Percentiles rank a stretch among this genome's conserved stretches.
These are phyloP conservation scores for Wickerhamiella cacticola DNA, from an alignment of 805 yeast species.

Conservation along the genomic window DNA sequence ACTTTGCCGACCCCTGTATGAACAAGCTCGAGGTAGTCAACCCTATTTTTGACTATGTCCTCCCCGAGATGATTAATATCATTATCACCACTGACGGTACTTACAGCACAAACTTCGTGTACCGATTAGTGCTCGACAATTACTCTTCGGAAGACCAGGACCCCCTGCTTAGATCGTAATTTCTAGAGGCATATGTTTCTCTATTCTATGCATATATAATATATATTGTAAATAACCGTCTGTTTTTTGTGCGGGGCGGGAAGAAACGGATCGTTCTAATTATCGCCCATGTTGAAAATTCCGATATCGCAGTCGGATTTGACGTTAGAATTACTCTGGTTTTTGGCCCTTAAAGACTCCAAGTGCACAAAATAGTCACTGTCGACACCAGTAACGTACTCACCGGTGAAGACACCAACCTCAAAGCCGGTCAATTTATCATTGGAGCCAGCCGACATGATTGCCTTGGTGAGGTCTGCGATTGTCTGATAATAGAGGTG, in stretches of 20 bases:
- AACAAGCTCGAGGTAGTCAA: slow-evolving; percentile 72
- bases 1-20: slow-evolving; percentile 58
- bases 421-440: slow-evolving; percentile 54
- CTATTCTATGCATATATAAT: slow-evolving; percentile 34
- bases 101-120: slow-evolving; percentile 88
- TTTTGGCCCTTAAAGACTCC: slow-evolving; percentile 70
- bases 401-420: slow-evolving; percentile 93
- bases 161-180: slow-evolving; percentile 9
- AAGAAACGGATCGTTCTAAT: too few relatives aligned
- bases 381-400: slow-evolving; percentile 89
- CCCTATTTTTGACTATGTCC: slow-evolving; percentile 80
- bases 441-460: slow-evolving; percentile 34
- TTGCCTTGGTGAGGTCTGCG: slow-evolving; percentile 71
- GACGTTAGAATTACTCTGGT: slow-evolving; percentile 48
- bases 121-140: slow-evolving; percentile 88
- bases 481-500: slow-evolving; percentile 78
- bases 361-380: slow-evolving; percentile 68
- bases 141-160: slow-evolving; percentile 65
- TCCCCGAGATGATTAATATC: slow-evolving; percentile 89
- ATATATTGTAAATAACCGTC: slow-evolving; percentile 3
- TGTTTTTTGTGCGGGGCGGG: background rate
- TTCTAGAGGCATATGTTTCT: background rate
- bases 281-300: slow-evolving; percentile 46
- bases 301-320: slow-evolving; percentile 72
- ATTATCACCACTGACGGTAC: slow-evolving; percentile 95